phyloP scores from a whole-genome alignment of 225 moss, liverwort and hornwort species.

The Anthoceros angustus region DNA sequence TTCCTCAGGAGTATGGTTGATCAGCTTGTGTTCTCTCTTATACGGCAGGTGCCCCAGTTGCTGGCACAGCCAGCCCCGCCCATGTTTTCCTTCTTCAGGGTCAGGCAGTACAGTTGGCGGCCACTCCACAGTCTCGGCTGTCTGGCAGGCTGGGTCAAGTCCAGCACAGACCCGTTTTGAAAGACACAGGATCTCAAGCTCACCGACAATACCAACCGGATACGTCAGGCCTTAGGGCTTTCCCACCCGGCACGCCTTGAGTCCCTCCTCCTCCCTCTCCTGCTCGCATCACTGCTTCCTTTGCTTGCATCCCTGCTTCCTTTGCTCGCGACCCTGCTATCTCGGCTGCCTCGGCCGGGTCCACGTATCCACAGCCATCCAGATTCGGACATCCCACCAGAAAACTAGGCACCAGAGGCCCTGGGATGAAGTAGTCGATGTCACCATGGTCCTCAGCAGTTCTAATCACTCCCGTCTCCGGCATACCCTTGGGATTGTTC shows the following conservation, averaged over 20 bases:
- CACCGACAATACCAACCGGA: not conserved
- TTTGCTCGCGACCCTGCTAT: not conserved
- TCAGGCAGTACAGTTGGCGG: not conserved
- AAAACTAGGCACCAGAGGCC: not conserved
- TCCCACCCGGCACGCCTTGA: too few relatives aligned
- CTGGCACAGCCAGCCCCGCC: not conserved
- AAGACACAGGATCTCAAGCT: not conserved
- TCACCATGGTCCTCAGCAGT: conserved; percentile 1
- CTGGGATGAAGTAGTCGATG: conserved; percentile 1
- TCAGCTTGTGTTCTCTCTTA: not conserved
- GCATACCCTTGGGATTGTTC: not conserved
- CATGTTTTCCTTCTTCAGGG: not conserved
- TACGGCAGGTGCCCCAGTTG: not conserved
- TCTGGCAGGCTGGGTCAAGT: not conserved
- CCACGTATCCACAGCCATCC: conserved; percentile 1
- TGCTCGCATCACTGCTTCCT: not conserved
- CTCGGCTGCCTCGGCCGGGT: not conserved
- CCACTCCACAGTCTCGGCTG: not conserved
- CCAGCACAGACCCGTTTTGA: not conserved
- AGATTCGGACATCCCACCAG: not conserved
- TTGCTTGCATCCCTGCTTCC: not conserved
- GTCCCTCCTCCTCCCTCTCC: not conserved
- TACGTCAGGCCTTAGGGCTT: not conserved
- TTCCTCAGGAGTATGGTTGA: conserved; percentile 1
- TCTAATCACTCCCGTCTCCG: not conserved